These are phyloP conservation scores for Amanita rubescens DNA, from an alignment of 768 basidiomycete genomes.

Conservation along the genomic window DNA sequence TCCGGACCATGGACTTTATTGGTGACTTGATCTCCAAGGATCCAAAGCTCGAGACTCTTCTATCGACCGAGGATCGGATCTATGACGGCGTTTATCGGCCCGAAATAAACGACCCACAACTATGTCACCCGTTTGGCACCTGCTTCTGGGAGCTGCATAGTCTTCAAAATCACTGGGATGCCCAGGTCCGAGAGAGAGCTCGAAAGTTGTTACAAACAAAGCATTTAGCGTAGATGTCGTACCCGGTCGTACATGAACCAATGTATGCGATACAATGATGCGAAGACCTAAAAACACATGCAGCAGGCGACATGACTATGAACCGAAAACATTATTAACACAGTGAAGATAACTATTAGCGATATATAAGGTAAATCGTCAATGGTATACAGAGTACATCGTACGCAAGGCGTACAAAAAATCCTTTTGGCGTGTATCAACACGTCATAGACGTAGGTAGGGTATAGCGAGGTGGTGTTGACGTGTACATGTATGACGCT, in stretches of 20 bases:
- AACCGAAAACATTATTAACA: conserved; percentile 5
- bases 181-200: conserved; percentile 62
- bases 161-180: conserved; percentile 58
- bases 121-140: conserved; percentile 75
- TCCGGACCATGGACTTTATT: conserved; percentile 71
- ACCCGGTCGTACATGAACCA: not conserved
- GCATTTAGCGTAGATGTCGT: conserved; percentile 26
- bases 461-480: conserved; percentile 26
- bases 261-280: not conserved
- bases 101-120: conserved; percentile 83
- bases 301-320: not conserved
- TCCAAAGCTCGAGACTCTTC: conserved; percentile 71
- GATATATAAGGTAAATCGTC: not conserved
- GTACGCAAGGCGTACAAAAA: not conserved
- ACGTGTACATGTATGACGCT: conserved; percentile 35
- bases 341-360: conserved; percentile 6
- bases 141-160: conserved; percentile 81
- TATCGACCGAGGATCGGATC: conserved; percentile 82
- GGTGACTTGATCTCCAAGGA: conserved; percentile 66
- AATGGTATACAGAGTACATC: conserved; percentile 10
- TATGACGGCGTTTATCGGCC: conserved; percentile 80
- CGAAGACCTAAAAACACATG: conserved; percentile 5
- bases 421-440: not conserved
- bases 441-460: conserved; percentile 12
- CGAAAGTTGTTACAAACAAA: conserved; percentile 41